These are phyloP conservation scores for Mycena rebaudengoi DNA, from an alignment of 768 basidiomycete genomes.

Conservation along the genomic window DNA sequence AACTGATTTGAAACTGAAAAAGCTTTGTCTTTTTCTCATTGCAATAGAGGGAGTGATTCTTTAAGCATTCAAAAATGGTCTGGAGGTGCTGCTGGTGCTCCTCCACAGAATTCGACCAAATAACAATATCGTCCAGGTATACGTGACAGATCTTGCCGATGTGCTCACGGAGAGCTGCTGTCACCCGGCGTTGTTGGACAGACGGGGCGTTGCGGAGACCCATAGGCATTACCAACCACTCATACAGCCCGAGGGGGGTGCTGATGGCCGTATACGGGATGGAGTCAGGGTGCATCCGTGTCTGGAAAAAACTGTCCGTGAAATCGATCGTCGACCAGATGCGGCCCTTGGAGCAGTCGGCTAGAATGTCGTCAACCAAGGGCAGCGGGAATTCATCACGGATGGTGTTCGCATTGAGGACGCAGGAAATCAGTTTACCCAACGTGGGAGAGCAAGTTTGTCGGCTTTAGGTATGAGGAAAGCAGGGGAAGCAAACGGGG, in stretches of 20 bases:
- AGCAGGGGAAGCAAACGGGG: conserved; percentile 35
- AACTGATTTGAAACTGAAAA: too few relatives aligned
- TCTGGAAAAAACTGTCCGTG: conserved; percentile 52
- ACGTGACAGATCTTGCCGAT: conserved; percentile 54
- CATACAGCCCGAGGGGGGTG: too few relatives aligned
- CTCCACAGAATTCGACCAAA: conserved; percentile 48
- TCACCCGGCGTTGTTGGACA: conserved; percentile 43
- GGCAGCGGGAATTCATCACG: conserved; percentile 32
- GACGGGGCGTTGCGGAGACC: conserved; percentile 44
- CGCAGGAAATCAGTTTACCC: conserved; percentile 40
- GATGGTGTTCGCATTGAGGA: conserved; percentile 32
- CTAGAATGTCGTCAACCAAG: too few relatives aligned
- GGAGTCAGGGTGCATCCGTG: conserved; percentile 35
- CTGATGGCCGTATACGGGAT: too few relatives aligned
- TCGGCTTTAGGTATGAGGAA: conserved; percentile 45
- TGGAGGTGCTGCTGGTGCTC: conserved; percentile 41
- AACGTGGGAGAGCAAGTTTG: conserved; percentile 26
- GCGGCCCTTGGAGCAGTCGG: conserved; percentile 44
- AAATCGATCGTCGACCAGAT: conserved; percentile 50
- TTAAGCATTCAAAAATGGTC: conserved; percentile 30
- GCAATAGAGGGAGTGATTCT: neutral
- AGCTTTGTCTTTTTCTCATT: too few relatives aligned
- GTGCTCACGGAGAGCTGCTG: conserved; percentile 33
- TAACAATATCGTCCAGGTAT: conserved; percentile 55
- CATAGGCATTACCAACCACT: too few relatives aligned